These are phyloP conservation scores for Hibiscus mutabilis DNA, from an alignment of 345 rosid genomes.

Conservation along the genomic window DNA sequence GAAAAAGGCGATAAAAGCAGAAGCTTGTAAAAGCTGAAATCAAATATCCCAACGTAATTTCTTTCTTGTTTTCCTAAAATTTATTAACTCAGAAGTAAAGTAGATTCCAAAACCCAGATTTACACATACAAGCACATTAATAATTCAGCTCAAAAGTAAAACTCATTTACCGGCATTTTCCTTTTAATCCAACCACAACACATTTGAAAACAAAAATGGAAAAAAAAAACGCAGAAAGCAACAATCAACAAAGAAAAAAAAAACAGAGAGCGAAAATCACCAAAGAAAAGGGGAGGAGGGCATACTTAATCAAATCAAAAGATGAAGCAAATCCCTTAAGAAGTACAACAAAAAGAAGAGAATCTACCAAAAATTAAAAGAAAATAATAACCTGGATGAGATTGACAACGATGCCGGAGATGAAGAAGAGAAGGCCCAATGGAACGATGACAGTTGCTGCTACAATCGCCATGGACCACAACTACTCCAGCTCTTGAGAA, in stretches of 20 bases:
- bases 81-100: background rate
- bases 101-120: background rate
- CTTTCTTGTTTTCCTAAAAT: background rate
- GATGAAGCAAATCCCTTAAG: background rate
- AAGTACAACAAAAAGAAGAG: too few species aligned
- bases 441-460: slow-evolving; percentile 80
- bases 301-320: background rate
- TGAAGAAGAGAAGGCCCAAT: slow-evolving; percentile 65
- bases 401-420: slow-evolving; percentile 87
- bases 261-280: background rate
- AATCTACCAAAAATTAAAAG: background rate
- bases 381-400: slow-evolving; percentile 58
- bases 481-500: background rate
- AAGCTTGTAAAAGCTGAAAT: background rate
- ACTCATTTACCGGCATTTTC: background rate
- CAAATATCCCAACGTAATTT: background rate
- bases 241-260: too few species aligned
- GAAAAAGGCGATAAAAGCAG: too few species aligned
- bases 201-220: background rate
- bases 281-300: background rate
- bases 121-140: background rate
- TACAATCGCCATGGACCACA: slow-evolving; percentile 52
- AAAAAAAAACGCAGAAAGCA: background rate
- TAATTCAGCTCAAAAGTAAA: background rate
- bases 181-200: background rate